Base-by-base conservation (phyloP, 768 basidiomycete genomes). In the Trametes gibbosa region DNA sequence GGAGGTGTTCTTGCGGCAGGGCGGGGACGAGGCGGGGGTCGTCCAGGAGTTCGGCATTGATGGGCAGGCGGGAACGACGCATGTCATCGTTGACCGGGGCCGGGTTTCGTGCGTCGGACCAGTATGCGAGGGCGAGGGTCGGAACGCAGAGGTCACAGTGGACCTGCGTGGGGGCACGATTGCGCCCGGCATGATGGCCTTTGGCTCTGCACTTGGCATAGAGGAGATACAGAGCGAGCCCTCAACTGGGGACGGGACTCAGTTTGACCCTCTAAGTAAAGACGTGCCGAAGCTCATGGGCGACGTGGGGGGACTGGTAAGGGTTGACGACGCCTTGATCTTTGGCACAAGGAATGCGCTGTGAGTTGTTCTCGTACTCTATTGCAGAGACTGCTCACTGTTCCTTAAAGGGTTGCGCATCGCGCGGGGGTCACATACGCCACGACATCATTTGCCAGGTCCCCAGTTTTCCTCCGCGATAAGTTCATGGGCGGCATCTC, bases 141-240 rank as follows among this genome's bases (percentile, higher is more conserved):
- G 21, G 32, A 66, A 29, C 73, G 82, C 55, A 86, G 88, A 63
- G 40, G 53, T 58, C 7, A 64, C 54, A 23, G 23, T 94, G 37
- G 83, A 94, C 70, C 78, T 95, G 13, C 74, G 85, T 58, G 89
- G 87, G 1, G 93, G 93, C 3, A 78, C 80, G 0, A 81, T 88
- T 48, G 75, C 78, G 6, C 88, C 92, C 1, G 88, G 85, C 1
- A 71, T 93, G 48, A 80, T 87, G 14, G 82, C 86, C 1, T 91
- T 84, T 61, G 92, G 92, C 1, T 80, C 87, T 24, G 77, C 81
- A 12, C 70, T 95, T 8, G 92, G 92, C 0, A 68, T 92, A 53
- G 77, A 82, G 55, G 84, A 89, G 64, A 92, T 95, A 25, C 68
- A 76, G 29, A 71, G 77, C 47, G 93, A 94, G 70, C 72, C 78